phyloP scores from a whole-genome alignment of 495 filamentous ascomycete species.

The Peziza echinospora region DNA sequence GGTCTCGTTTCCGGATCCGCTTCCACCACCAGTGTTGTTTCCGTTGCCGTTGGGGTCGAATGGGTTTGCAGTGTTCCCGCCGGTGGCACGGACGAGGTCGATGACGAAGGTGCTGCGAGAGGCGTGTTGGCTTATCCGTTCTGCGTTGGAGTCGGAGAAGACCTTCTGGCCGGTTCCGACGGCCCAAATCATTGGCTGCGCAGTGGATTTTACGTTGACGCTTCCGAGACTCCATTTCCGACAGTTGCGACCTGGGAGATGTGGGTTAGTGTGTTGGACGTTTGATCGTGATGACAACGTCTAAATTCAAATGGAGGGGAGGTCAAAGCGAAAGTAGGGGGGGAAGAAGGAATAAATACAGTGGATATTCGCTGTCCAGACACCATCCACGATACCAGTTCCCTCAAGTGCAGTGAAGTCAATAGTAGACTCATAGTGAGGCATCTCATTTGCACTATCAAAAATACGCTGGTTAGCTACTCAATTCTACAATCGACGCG shows the following conservation, averaged over 20 bases:
- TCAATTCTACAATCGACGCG: constrained; percentile 1
- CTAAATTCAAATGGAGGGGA: background rate
- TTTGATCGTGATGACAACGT: background rate
- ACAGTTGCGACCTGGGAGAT: constrained; percentile 34
- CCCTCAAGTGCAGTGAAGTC: constrained; percentile 35
- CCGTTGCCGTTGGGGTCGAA: constrained; percentile 22
- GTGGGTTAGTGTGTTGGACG: constrained; percentile 23
- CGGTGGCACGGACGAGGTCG: constrained; percentile 32
- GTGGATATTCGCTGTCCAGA: constrained; percentile 42
- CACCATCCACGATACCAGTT: constrained; percentile 31
- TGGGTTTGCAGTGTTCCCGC: constrained; percentile 37
- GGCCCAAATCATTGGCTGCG: constrained; percentile 44
- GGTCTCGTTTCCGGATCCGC: constrained; percentile 5
- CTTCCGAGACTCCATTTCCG: constrained; percentile 30
- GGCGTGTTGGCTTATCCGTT: constrained; percentile 38
- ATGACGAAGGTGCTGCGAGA: constrained; percentile 30
- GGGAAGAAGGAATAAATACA: no score
- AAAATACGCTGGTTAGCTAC: no score
- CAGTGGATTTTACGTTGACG: constrained; percentile 25
- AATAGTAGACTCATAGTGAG: constrained; percentile 29
- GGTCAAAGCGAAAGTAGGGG: no score
- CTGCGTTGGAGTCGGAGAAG: constrained; percentile 28
- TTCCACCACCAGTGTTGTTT: background rate
- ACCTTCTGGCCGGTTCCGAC: constrained; percentile 36
- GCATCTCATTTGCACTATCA: constrained; percentile 29